Base-by-base conservation (phyloP, 768 basidiomycete species). In the Boletus insuetus region DNA sequence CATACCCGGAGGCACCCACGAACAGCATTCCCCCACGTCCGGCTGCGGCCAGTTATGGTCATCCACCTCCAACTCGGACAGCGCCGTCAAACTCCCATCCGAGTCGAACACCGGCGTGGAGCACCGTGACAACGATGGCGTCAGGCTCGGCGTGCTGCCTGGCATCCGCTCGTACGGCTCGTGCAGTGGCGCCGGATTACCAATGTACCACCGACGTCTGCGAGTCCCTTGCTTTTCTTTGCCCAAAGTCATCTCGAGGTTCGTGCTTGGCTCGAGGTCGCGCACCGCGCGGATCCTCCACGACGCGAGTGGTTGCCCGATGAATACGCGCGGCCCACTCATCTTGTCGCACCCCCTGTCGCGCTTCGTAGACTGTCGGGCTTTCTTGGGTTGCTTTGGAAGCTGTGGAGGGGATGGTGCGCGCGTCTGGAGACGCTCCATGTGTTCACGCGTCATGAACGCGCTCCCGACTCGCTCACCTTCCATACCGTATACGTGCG, bases 401-500 rank as follows among this genome's bases (percentile, higher is more conserved):
- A 6, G 37, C 24, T 22, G 31, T 1, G 35, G 12, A 19, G 26
- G 7, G 9, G 61, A 47, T 12, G 38, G 45, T 11, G 10, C 48
- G 1, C 32, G 35, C 8, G 37, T 3, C 6, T 34, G 32, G 16
- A 64, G 44, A 37, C 45, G 45, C 1, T n/a, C 52, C 53, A 56
- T 46, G 0, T 55, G 48, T 7, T 53, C 58, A 19, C 34, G 57
- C 34, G 57, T 47, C 58, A 65, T 58, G 19, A 72, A 70, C 1
- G 66, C 71, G 9, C 54, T 54, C 31, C 71, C 69, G 9, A 71
- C 26, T 1, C 46, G 65, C 4, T 73, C 56, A 1, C 71, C 69
- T 45, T 65, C 62, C 35, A 71, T 39, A 17, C 65, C 67, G 7
- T 71, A 71, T 14, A 73, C 71, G 19, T 71, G 70, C 11, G 71